Percentiles rank a stretch among this genome's conserved stretches.
Conservation (phyloP, 805 yeast species). For the Torulaspora indica region DNA sequence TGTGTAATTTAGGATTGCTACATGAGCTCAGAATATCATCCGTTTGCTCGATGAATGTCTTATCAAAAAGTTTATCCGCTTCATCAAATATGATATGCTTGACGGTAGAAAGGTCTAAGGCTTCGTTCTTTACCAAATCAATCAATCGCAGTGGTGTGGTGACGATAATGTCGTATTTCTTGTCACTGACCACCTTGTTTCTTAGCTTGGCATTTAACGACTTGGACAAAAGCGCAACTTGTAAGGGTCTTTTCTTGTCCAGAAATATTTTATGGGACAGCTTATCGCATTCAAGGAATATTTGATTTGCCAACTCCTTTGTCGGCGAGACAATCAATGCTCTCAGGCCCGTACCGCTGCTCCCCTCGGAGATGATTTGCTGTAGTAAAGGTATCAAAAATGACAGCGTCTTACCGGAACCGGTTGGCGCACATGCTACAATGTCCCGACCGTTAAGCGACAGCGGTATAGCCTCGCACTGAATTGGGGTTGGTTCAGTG, state of each 20-base stretch:
- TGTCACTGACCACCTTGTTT: conserved; percentile 52
- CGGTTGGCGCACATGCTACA: conserved; percentile 95
- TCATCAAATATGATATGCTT: conserved; percentile 84
- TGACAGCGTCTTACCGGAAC: conserved; percentile 95
- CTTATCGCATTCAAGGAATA: conserved; percentile 59
- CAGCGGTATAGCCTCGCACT: conserved; percentile 82
- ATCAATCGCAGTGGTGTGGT: conserved; percentile 87
- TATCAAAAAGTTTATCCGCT: conserved; percentile 89
- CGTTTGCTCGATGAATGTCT: conserved; percentile 82
- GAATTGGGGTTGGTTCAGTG: conserved; percentile 87
- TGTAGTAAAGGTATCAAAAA: conserved; percentile 80
- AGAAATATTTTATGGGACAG: conserved; percentile 41
- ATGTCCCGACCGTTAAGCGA: conserved; percentile 67
- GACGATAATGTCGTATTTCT: conserved; percentile 73
- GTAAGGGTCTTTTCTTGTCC: conserved; percentile 49
- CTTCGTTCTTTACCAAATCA: conserved; percentile 62
- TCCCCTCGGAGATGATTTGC: conserved; percentile 34
- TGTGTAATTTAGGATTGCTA: conserved; percentile 45
- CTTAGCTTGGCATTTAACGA: conserved; percentile 64
- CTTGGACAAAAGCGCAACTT: conserved; percentile 63
- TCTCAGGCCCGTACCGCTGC: conserved; percentile 45
- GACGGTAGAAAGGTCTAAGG: conserved; percentile 59
- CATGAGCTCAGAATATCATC: conserved; percentile 63
- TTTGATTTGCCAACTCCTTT: conserved; percentile 87
- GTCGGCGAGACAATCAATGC: conserved; percentile 90